These are phyloP conservation scores for Botrytis aclada DNA, from an alignment of 2,329 filamentous ascomycete genomes.

Conservation along the genomic window DNA sequence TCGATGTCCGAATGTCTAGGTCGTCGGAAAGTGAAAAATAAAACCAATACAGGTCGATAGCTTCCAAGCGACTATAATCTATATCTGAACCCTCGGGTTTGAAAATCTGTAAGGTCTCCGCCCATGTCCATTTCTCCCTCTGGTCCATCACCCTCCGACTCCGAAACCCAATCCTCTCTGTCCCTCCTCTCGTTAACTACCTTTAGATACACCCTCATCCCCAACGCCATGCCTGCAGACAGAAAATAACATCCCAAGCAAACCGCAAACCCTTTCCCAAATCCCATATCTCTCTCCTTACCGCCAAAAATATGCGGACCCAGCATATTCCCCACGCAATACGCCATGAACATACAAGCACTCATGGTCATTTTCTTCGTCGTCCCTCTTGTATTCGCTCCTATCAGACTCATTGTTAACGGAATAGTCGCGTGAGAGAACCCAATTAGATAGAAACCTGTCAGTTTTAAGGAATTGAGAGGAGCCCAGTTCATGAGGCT, in stretches of 20 bases:
- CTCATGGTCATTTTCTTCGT: constrained; percentile 38
- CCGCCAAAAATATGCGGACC: constrained; percentile 29
- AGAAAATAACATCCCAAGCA: constrained; percentile 33
- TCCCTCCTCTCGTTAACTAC: constrained; percentile 27
- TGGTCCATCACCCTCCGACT: too few relatives aligned
- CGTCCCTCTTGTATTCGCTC: constrained; percentile 35
- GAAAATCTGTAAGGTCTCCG: background rate
- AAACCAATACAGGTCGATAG: fast-evolving
- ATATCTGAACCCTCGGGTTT: constrained; percentile 8
- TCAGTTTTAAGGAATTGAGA: constrained; percentile 28
- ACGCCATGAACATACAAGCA: constrained; percentile 28
- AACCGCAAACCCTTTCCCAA: constrained; percentile 32
- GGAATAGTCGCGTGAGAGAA: constrained; percentile 32
- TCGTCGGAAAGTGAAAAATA: background rate
- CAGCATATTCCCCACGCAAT: constrained; percentile 34
- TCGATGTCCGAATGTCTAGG: background rate
- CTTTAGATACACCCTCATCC: constrained; percentile 26
- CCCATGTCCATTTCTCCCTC: background rate
- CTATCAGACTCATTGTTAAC: constrained; percentile 35
- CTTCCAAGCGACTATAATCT: background rate
- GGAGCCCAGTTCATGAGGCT: constrained; percentile 33
- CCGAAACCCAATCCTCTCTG: background rate
- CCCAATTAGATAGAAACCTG: constrained; percentile 34
- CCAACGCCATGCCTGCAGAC: constrained; percentile 22
- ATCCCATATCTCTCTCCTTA: constrained; percentile 20